Evolutionary conservation across 179 eudicot species (phyloP).

Genomic region (Nepenthes alata): DNA sequence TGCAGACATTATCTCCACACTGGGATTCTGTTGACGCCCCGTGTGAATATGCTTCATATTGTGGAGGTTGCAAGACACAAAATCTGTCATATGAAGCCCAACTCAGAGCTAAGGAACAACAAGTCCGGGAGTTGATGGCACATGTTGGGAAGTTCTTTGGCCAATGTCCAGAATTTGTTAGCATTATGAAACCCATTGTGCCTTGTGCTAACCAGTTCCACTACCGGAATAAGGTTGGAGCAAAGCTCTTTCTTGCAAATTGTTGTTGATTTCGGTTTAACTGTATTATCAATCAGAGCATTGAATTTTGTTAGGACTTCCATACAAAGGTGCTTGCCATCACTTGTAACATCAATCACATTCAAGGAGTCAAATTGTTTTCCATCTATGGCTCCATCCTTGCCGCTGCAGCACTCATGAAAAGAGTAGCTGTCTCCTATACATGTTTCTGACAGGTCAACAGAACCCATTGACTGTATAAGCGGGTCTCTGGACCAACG

Average conservation of each 20-base stretch:
- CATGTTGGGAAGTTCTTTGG: slow-evolving; percentile 72
- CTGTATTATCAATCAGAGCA: background rate
- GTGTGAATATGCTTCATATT: slow-evolving; percentile 71
- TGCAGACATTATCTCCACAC: slow-evolving; percentile 68
- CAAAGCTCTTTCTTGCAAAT: background rate
- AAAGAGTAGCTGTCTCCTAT: too few relatives aligned
- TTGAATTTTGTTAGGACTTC: too few relatives aligned
- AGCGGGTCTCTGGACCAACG: too few relatives aligned
- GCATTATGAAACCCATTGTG: slow-evolving; percentile 67
- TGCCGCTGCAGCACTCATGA: too few relatives aligned
- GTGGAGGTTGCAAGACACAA: slow-evolving; percentile 97
- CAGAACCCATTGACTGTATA: too few relatives aligned
- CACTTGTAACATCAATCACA: too few relatives aligned
- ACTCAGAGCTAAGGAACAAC: slow-evolving; percentile 70
- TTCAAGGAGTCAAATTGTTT: too few relatives aligned
- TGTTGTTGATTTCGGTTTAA: background rate
- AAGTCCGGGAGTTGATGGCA: slow-evolving; percentile 62
- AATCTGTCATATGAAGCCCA: slow-evolving; percentile 77
- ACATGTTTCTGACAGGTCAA: too few relatives aligned
- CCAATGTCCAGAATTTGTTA: slow-evolving; percentile 32
- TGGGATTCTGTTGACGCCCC: slow-evolving; percentile 81
- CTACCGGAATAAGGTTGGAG: slow-evolving; percentile 78
- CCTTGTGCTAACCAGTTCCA: slow-evolving; percentile 83
- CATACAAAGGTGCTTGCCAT: too few relatives aligned
- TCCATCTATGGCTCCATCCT: too few relatives aligned